Evolutionary conservation across 2,329 filamentous ascomycete genomes (phyloP), one percentile per base, ranked within the genome.

Genomic region (Paramyrothecium sp.): DNA sequence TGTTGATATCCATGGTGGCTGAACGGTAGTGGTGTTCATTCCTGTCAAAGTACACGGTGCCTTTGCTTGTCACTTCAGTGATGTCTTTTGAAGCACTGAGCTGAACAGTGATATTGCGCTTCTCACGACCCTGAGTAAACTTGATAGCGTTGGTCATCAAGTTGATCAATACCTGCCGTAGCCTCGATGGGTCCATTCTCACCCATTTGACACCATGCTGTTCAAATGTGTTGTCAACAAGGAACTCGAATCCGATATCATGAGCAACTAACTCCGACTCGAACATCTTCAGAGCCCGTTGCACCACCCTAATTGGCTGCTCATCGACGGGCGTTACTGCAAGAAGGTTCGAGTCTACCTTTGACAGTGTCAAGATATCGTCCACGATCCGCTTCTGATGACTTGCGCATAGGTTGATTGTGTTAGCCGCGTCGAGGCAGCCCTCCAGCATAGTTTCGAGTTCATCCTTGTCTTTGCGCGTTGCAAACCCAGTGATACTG

Each of bases 141-240:
- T 87, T 87, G 71, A 88, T 85, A 30, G 85, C 84, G 61, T 88
- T 88, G 38, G 83, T 86, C 69, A 90, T 86, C 16, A 93, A 77
- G 66, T 93, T 92, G 68, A 92, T 92, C 46, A 92, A 73, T 2
- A 92, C 85, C 68, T 92, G 90, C 48, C 89, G 79, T 17, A 92
- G 80, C 44, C 90, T 81, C 3, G 89, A 91, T 7, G 90, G 90
- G 67, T 94, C 90, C 46, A 93, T 77, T 61, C 83, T 89, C 46
- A 89, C 87, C 87, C 88, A 91, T 60, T 89, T 84, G 33, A 92
- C 78, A 3, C 79, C 79, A 51, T 92, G 73, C 17, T 83, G 78
- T 16, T 82, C 77, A 68, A 89, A 91, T 1, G 87, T 87, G 49
- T 87, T 80, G 63, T 90, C 86, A 46, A 92, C 82, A 1, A 80